Base-by-base conservation (phyloP, 495 filamentous ascomycete species). In the Penicillium bovifimosum region DNA sequence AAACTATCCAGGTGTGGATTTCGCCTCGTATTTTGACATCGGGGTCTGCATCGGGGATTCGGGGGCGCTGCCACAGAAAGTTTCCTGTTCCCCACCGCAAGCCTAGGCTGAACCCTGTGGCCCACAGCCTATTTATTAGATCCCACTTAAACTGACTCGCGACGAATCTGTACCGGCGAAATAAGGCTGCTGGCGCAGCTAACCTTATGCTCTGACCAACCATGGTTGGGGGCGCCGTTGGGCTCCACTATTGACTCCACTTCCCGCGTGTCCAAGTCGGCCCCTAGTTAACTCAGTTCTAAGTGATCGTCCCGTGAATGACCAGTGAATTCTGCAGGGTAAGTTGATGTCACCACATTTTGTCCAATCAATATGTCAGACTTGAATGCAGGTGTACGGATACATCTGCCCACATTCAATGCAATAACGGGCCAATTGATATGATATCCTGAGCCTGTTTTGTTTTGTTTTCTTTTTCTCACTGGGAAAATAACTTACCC, bases 241-340 rank as follows among this genome's bases (percentile, higher is more conserved):
- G 32, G 53, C 10, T 10, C 47, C 44, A 54, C 48, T 41, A 42
- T 50, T 1, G 32, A 47, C 10, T 10, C 47, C 44, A 54, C 48
- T 41, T 41, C 38, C 36, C 48, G 48, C n/a, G 13, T 50, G 26
- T 24, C 46, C 16, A 24, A 24, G 4, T 24, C 20, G 20, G 20
- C 20, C 20, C 20, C n/a, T n/a, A n/a, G n/a, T n/a, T 28, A 35
- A 10, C 9, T 27, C 26, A 31, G 41, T 51, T 52, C 38, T 13
- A 41, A 29, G 47, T 41, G 11, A n/a, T 41, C 24, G 13, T 13
- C 13, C n/a, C 6, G 3, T 27, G 38, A 24, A 40, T 26, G 13
- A 6, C 13, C n/a, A 13, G 3, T 27, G 38, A 24, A 40, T 26
- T 2, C 20, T 24, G 2, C 20, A 24, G 20, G n/a, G n/a, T n/a